Evolutionary conservation across 768 basidiomycete genomes (phyloP), one percentile per base, ranked within the genome.

Genomic region (Lentinula boryana): DNA sequence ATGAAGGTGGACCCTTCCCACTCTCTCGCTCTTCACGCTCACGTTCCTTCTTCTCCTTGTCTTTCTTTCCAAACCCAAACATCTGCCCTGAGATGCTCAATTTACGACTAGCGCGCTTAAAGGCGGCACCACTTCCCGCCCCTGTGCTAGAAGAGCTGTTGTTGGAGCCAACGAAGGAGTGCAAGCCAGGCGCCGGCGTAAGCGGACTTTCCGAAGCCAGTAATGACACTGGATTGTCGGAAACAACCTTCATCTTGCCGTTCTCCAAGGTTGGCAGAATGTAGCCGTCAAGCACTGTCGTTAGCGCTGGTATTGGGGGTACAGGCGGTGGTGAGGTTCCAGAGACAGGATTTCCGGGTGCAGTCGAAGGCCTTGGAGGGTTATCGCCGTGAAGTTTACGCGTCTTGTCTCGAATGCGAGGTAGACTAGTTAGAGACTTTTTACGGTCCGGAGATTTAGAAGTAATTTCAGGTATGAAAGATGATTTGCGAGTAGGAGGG

Each of bases 31-130:
- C 58, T 21, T 56, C 56, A 23, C 56, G 33, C n/a, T 57, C 56
- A 10, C 44, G 38, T 51, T 52, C 76, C 62, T 71, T 74, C 23
- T 78, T 77, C 64, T 74, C 74, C 68, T 77, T 78, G 36, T 75
- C 69, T 69, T 74, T 78, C 72, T 73, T 81, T 70, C 78, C 80
- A 74, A 78, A 81, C 53, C 60, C 60, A 15, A 82, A 74, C 65
- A 84, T 83, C 53, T 85, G 83, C 54, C 81, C 78, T 23, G 80
- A 80, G 60, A 91, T 69, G 69, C 89, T 91, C 72, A 91, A 71
- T 74, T 91, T 91, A 59, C 88, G 77, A 67, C 75, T 79, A 62
- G 83, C 75, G 44, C 75, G 73, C 67, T 74, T 81, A 60, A 74
- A 63, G n/a, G 66, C 66, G 12, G 67, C 60, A 46, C 66, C 60